A percentile compares a stretch with the other conserved stretches of the same genome.
Evolutionary conservation across 768 basidiomycete species (phyloP).

Genomic region (Tylopilus rubrobrunneus): DNA sequence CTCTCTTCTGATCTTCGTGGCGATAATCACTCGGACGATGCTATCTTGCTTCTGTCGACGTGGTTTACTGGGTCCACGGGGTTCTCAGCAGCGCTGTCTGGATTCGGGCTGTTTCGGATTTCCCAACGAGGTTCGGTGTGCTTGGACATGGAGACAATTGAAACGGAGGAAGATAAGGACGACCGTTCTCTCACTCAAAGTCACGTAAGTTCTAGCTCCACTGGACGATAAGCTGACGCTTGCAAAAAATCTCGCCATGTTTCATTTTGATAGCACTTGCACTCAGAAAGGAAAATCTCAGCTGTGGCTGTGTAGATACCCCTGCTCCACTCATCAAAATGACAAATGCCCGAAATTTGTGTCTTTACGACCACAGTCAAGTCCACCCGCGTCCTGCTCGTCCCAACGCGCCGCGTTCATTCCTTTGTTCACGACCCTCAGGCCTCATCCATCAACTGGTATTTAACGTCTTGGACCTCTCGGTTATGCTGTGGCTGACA

Average conservation of each 20-base stretch:
- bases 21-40: neutral
- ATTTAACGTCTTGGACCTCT: neutral
- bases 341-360: conserved; percentile 24
- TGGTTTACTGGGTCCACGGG: neutral
- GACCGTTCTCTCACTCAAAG: neutral
- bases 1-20: too few relatives aligned
- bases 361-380: conserved; percentile 13
- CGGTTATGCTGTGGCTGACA: conserved; percentile 8
- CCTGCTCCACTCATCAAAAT: conserved; percentile 15
- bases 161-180: conserved; percentile 11
- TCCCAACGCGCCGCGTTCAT: conserved; percentile 1
- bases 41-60: neutral
- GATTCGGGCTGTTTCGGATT: conserved; percentile 1
- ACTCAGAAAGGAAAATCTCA: conserved; percentile 17
- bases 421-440: conserved; percentile 17
- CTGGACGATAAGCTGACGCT: conserved; percentile 4
- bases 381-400: conserved; percentile 1
- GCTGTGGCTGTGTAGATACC: conserved; percentile 19
- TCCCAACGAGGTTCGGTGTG: neutral
- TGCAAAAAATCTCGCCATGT: neutral
- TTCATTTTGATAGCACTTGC: neutral
- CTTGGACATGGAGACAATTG: neutral
- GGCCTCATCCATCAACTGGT: conserved; percentile 11
- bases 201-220: too few relatives aligned
- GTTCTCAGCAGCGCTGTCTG: neutral